Base-by-base conservation (phyloP, 306 rosid species). In the Vigna reflexopilosa region DNA sequence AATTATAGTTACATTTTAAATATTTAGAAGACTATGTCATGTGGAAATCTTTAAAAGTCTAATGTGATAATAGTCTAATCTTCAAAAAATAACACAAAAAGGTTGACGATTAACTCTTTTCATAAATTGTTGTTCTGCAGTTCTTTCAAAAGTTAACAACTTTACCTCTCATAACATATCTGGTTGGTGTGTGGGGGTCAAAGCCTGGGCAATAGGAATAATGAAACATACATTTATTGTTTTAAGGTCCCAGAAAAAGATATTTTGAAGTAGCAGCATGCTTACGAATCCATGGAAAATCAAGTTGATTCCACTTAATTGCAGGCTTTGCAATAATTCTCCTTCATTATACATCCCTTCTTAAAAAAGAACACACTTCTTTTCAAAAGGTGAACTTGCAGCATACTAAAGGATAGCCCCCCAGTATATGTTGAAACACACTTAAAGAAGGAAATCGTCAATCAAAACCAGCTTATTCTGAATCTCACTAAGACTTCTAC, bases 401-500 rank as follows among this genome's bases (percentile, higher is more conserved):
- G 57, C 73, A 48, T 48, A 65, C 67, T n/a, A 26, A 54, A 62
- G 44, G 49, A 72, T 70, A 20, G 19, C 9, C 6, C 51, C 80
- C 76, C 17, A 56, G 61, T 67, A 32, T 67, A 62, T 71, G 83
- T 76, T 67, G 50, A 80, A 77, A 75, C 79, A 85, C 76, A 71
- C 72, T 55, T 54, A 48, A 70, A 76, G 67, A 77, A 76, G 82
- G 83, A 80, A 81, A 85, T 76, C 81, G 77, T 78, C 55, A 65
- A 80, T 70, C 80, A 73, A 58, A 55, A 62, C 72, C 57, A 62
- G 72, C 64, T 85, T 85, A 84, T 87, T 87, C 48, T 42, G 78
- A 77, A 51, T 50, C 67, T 67, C 58, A 76, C 80, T 73, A 70
- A 77, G 75, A 72, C 84, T 80, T 57, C 80, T 79, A 69, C 73